Percentiles rank a stretch among this genome's conserved stretches.
Evolutionary conservation across 306 rosid genomes (phyloP).

Genomic region (Vigna angularis): DNA sequence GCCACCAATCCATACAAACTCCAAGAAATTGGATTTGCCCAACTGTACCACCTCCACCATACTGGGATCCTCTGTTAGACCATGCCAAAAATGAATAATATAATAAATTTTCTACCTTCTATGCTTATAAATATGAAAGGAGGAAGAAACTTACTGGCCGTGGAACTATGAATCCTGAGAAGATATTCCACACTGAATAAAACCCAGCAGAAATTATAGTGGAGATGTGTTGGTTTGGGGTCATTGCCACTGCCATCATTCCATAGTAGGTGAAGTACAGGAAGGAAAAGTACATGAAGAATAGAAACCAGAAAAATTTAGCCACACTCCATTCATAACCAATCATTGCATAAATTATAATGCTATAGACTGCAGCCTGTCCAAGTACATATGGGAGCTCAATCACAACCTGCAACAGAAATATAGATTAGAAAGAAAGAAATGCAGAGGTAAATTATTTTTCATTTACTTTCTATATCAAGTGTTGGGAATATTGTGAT

Average conservation of each 20-base stretch:
- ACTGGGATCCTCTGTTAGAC: conserved; percentile 57
- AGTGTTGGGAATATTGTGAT: not conserved
- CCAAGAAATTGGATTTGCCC: conserved; percentile 67
- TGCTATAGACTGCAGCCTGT: conserved; percentile 53
- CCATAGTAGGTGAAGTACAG: conserved; percentile 64
- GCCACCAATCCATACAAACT: conserved; percentile 66
- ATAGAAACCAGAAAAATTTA: conserved; percentile 57
- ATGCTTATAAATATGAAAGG: not conserved
- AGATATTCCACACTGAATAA: conserved; percentile 60
- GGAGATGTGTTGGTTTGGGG: conserved; percentile 62
- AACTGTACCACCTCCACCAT: conserved; percentile 71
- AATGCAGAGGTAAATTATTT: not conserved
- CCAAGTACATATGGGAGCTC: conserved; percentile 61
- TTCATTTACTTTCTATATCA: not conserved
- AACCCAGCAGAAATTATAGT: conserved; percentile 50
- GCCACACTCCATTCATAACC: conserved; percentile 59
- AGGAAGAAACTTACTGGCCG: conserved; percentile 52
- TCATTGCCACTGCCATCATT: conserved; percentile 63
- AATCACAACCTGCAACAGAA: conserved; percentile 55
- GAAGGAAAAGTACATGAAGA: conserved; percentile 59
- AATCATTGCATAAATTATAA: conserved; percentile 58
- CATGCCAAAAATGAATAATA: not conserved
- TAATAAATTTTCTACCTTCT: too few relatives aligned
- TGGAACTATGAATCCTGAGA: conserved; percentile 66
- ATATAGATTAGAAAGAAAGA: conserved; percentile 8